Evolutionary conservation across 75 land plant genomes (phyloP), one percentile per base, ranked within the genome.

Genomic region (Gnetum montanum): DNA sequence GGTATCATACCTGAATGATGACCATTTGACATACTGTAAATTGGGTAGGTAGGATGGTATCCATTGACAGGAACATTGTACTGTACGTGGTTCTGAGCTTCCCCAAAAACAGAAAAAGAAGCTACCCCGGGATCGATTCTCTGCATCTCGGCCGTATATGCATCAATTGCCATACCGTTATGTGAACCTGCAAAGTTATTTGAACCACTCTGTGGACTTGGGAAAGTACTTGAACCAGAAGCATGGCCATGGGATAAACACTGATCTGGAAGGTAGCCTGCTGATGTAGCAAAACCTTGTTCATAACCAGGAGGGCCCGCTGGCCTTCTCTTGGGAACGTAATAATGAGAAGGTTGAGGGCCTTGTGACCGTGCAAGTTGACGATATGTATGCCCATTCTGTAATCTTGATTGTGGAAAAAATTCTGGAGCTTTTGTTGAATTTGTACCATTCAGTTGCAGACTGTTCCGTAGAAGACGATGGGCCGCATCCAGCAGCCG

Each of bases 401-500:
- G 4, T 47, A 46, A 28, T 45, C 19, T 31, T 43, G 19, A 40
- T 40, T 10, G 15, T 10, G 15, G n/a, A n/a, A n/a, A n/a, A n/a
- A n/a, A n/a, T 6, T 28, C 20, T 25, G 25, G 31, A 28, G 50
- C 15, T 34, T 43, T 40, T 27, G 69, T 44, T 12, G 54, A 54
- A 19, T 51, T 63, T 57, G 54, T 78, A 29, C 56, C 28, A 59
- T 71, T 80, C 11, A 64, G 43, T 29, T 77, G 84, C 4, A 90
- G 70, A 22, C 71, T 64, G 60, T 79, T 80, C 29, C 34, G 69
- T 8, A 92, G 57, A 2, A 92, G 83, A 24, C 94, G 78, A 59
- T 80, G 85, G 31, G 95, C 89, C 20, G 97, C 97, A 60, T 70
- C 95, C 20, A 85, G 89, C 29, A 92, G 63, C 12, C 33, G 41